A percentile compares a stretch with the other conserved stretches of the same genome.
Conservation (phyloP, 2,329 filamentous ascomycete genomes). For the Emmonsia crescens region DNA sequence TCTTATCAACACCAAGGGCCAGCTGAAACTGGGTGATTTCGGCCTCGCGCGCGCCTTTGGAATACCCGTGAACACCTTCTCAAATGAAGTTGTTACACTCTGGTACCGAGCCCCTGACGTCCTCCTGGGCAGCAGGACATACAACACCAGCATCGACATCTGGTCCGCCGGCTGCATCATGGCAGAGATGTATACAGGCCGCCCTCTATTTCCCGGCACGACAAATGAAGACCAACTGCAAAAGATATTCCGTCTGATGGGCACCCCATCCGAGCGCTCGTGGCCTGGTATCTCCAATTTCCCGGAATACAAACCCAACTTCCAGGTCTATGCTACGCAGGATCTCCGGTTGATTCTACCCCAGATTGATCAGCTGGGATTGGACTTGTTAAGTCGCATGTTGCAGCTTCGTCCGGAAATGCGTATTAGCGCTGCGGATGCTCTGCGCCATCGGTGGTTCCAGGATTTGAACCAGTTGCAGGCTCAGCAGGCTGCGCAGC, state of each 20-base stretch:
- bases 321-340: constrained; percentile 89
- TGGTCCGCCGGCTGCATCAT: constrained; percentile 99
- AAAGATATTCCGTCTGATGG: constrained; percentile 97
- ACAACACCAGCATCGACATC: constrained; percentile 99
- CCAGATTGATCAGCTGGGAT: constrained; percentile 75
- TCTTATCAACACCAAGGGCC: constrained; percentile 82
- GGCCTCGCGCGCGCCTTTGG: constrained; percentile 89
- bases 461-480: constrained; percentile 49
- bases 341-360: constrained; percentile 78
- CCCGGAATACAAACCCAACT: constrained; percentile 94
- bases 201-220: constrained; percentile 90
- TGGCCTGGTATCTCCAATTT: constrained; percentile 94
- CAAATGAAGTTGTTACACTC: constrained; percentile 91
- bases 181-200: constrained; percentile 98
- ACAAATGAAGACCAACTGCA: constrained; percentile 97
- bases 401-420: constrained; percentile 86
- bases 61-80: constrained; percentile 96
- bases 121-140: constrained; percentile 82
- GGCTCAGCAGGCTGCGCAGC: constrained; percentile 32
- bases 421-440: constrained; percentile 76
- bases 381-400: constrained; percentile 83
- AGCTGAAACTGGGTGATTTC: constrained; percentile 89
- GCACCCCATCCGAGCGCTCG: constrained; percentile 84
- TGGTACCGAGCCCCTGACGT: constrained; percentile 98
- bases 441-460: constrained; percentile 89